Evolutionary conservation across 176 grass and related monocot genomes (phyloP).

Genomic region (Rhipidocladum racemiflorum): DNA sequence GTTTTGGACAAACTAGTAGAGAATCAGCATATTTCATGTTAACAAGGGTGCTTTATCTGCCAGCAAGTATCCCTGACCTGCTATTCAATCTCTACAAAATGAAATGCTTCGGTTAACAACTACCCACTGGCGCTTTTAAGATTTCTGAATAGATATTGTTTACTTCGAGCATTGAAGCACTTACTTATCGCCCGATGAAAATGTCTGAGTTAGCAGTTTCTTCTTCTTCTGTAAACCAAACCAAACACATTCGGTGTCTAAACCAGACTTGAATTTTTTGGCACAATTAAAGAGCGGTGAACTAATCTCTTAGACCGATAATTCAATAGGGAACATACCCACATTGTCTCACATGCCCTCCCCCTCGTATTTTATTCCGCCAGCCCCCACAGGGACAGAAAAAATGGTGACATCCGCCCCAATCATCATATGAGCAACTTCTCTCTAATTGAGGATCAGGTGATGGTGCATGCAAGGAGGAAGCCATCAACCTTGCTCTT

Average conservation of each 20-base stretch:
- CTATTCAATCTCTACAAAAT: not conserved
- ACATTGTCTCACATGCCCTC: conserved; percentile 63
- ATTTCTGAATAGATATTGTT: too few relatives aligned
- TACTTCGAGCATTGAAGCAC: not conserved
- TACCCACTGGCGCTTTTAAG: not conserved
- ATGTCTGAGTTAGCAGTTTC: not conserved
- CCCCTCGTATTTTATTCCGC: conserved; percentile 30
- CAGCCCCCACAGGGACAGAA: conserved; percentile 1
- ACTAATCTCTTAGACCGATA: conserved; percentile 23
- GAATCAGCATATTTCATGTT: not conserved
- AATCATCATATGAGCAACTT: conserved; percentile 35
- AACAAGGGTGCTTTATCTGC: not conserved
- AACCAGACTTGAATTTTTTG: not conserved
- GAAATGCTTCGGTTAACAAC: not conserved
- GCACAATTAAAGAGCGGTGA: not conserved
- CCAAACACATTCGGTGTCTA: not conserved
- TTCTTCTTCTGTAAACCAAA: not conserved
- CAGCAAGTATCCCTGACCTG: not conserved
- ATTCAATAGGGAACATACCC: conserved; percentile 50
- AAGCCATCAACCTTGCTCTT: not conserved
- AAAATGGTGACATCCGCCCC: not conserved
- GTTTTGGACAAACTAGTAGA: not conserved
- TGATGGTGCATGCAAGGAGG: conserved; percentile 11
- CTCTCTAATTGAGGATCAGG: not conserved
- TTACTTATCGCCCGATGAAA: not conserved